These are phyloP conservation scores for Candolleomyces efflorescens DNA, from an alignment of 768 basidiomycete genomes.

Conservation along the genomic window DNA sequence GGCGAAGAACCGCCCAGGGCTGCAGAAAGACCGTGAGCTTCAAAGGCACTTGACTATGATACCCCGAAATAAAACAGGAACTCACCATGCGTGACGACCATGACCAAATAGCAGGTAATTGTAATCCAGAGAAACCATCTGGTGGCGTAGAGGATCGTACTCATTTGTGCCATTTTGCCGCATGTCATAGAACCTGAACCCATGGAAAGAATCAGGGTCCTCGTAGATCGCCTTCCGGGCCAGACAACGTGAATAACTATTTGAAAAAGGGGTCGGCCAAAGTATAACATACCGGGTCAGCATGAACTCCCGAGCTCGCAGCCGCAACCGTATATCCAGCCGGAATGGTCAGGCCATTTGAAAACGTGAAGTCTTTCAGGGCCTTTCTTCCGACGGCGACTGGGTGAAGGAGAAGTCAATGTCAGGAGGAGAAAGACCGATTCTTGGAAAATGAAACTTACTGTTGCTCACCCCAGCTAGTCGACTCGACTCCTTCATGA, in stretches of 20 bases:
- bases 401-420: neutral
- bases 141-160: constrained; percentile 28
- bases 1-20: constrained; percentile 27
- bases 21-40: neutral
- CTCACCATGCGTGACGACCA: constrained; percentile 31
- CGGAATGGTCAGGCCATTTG: constrained; percentile 39
- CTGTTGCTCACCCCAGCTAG: neutral
- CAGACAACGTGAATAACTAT: neutral
- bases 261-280: neutral
- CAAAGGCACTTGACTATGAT: too few relatives aligned
- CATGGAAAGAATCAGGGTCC: constrained; percentile 39
- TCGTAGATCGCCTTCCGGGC: constrained; percentile 29
- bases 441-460: neutral
- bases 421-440: neutral
- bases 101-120: constrained; percentile 36
- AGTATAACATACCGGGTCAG: neutral
- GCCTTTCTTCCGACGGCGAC: neutral
- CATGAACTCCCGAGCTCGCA: neutral
- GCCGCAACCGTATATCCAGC: neutral
- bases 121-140: constrained; percentile 24
- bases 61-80: neutral
- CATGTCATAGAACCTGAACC: constrained; percentile 43
- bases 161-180: constrained; percentile 17
- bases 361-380: constrained; percentile 20
- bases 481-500: constrained; percentile 26